Evolutionary conservation across 768 basidiomycete genomes (phyloP).

Genomic region (Naganishia vaughanmartiniae): DNA sequence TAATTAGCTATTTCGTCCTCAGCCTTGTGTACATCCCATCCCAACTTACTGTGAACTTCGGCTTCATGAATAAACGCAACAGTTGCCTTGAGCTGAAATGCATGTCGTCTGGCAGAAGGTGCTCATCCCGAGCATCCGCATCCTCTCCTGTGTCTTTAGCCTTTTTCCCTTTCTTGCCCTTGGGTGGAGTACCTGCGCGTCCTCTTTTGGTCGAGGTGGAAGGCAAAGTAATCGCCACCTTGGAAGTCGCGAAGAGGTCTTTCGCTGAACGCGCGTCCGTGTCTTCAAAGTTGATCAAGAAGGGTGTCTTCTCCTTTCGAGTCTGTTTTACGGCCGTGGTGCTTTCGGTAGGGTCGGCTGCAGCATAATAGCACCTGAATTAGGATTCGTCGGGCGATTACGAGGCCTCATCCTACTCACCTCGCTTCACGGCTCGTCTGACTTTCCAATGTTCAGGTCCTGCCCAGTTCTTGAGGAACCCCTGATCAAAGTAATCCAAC

Average conservation of each 20-base stretch:
- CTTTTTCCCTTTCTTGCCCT: conserved; percentile 25
- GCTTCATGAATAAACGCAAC: conserved; percentile 89
- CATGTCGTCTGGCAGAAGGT: conserved; percentile 91
- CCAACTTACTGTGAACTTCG: conserved; percentile 78
- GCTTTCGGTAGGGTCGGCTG: conserved; percentile 55
- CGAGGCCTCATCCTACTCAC: conserved; percentile 56
- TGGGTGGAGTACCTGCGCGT: conserved; percentile 7
- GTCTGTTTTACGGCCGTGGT: conserved; percentile 42
- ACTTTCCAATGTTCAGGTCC: conserved; percentile 99
- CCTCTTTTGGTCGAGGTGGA: conserved; percentile 13
- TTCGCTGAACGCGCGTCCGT: conserved; percentile 38
- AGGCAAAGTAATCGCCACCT: conserved; percentile 37
- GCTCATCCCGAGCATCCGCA: conserved; percentile 58
- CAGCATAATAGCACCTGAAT: conserved; percentile 26
- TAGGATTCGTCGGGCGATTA: neutral
- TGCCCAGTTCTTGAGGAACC: conserved; percentile 89
- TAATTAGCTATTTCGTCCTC: neutral
- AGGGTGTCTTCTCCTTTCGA: conserved; percentile 53
- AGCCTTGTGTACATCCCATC: neutral
- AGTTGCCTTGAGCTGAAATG: conserved; percentile 90
- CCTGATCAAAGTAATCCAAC: conserved; percentile 85
- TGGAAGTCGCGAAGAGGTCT: conserved; percentile 44
- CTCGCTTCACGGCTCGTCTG: conserved; percentile 58
- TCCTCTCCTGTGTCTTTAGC: conserved; percentile 13
- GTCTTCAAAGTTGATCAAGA: conserved; percentile 55